Percentiles rank a stretch among this genome's conserved stretches.
These are phyloP conservation scores for Pestalotiopsis sp. DNA, from an alignment of 2,329 filamentous ascomycete genomes.

Conservation along the genomic window DNA sequence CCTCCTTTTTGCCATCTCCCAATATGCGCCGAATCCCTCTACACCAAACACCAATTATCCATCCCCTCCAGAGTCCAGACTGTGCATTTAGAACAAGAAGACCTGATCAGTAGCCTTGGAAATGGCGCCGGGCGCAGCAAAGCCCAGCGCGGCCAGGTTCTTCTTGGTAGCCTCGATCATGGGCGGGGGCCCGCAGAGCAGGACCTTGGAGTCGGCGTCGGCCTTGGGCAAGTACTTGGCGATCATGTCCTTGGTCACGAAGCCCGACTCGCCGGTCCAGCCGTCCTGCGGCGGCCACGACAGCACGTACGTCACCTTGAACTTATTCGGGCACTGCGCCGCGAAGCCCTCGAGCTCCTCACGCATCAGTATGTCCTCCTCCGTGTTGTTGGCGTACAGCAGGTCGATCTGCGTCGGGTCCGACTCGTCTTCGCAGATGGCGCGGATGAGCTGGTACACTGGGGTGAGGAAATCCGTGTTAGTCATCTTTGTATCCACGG, in stretches of 20 bases:
- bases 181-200: constrained; percentile 61
- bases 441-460: constrained; percentile 61
- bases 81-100: constrained; percentile 35
- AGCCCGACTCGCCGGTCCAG: constrained; percentile 51
- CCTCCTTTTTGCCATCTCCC: neutral
- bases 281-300: constrained; percentile 39
- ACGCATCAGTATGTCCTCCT: constrained; percentile 60
- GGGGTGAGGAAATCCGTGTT: neutral
- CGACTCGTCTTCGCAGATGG: constrained; percentile 58
- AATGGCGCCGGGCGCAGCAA: constrained; percentile 47
- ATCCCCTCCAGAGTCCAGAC: neutral
- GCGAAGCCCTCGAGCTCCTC: constrained; percentile 56
- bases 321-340: constrained; percentile 48
- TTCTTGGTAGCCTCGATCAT: constrained; percentile 61
- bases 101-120: constrained; percentile 55
- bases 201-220: constrained; percentile 46
- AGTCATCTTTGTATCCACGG: neutral
- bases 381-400: constrained; percentile 59
- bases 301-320: constrained; percentile 57
- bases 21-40: neutral
- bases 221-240: constrained; percentile 47
- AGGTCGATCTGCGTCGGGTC: constrained; percentile 58
- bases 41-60: neutral
- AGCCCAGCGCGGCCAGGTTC: constrained; percentile 48
- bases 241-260: constrained; percentile 52